Base-by-base conservation (phyloP, 225 moss, liverwort and hornwort genomes). In the Rhytidiadelphus loreus region DNA sequence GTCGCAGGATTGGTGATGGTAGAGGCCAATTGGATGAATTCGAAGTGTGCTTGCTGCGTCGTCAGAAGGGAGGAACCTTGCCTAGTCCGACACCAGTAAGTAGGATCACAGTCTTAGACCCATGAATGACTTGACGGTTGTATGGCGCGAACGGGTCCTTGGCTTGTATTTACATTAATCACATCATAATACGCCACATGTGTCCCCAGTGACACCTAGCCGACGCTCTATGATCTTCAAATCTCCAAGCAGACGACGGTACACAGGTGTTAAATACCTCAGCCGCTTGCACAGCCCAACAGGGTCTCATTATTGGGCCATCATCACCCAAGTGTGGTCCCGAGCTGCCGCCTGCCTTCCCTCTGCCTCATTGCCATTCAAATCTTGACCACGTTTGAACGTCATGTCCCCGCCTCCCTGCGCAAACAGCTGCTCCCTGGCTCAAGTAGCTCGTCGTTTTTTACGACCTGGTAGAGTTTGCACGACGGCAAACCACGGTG, bases 181-280 rank as follows among this genome's bases (percentile, higher is more conserved):
- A 86, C 83, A 39, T 63, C 62, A 86, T 78, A 63, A 88, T 63
- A 57, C 71, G 22, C 79, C 91, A 88, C 86, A 88, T 88, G 91
- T 86, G 86, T 50, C 48, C 33, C 63, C 41, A 88, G 85, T 81
- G 88, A 41, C 59, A 68, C 81, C n/a, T 56, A 83, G 83, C 48
- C 83, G 86, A 91, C 86, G 55, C 61, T 86, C 56, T 53, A 78
- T 63, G 86, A 91, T 91, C 35, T 86, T 88, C 88, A 91, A 88
- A 88, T 88, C 91, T 90, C 77, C 62, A 86, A 59, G n/a, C 86
- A 83, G 88, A 71, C 86, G 46, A 85, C 63, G 48, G 86, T 86
- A 86, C 88, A 28, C 25, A 71, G 63, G 39, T 46, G 14, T 77
- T 83, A 48, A 86, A 74, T 28, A 39, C 60, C 32, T 46, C 32